phyloP scores from a whole-genome alignment of 108 stramenopile genomes.

The Halocafeteria seosinensis region DNA sequence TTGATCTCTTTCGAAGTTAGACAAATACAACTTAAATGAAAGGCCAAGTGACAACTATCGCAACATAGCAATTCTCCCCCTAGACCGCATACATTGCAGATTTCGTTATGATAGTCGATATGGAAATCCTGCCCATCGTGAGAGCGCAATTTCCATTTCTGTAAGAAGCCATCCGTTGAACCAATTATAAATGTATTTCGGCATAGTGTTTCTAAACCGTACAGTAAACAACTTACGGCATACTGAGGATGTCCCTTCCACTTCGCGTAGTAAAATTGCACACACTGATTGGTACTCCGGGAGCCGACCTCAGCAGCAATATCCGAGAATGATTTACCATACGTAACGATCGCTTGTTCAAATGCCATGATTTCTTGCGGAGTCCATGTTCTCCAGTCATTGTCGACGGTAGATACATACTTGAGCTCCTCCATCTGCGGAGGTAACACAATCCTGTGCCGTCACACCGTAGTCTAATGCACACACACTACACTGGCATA shows the following conservation, averaged over 20 bases:
- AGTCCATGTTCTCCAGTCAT: too few relatives aligned
- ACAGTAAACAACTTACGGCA: too few relatives aligned
- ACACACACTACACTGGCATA: too few relatives aligned
- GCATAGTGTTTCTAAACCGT: too few relatives aligned
- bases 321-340: too few relatives aligned
- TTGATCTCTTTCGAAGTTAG: conserved; percentile 13
- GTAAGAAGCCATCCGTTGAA: not conserved
- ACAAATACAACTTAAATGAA: conserved; percentile 22
- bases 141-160: not conserved
- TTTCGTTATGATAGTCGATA: conserved; percentile 17
- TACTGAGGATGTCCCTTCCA: not conserved
- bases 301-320: not conserved
- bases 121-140: not conserved
- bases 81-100: conserved; percentile 27
- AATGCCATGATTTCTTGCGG: too few relatives aligned
- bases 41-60: conserved; percentile 26
- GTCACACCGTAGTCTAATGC: too few relatives aligned
- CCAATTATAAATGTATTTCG: too few relatives aligned
- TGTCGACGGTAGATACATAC: too few relatives aligned
- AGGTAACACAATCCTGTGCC: too few relatives aligned
- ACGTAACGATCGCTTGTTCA: too few relatives aligned
- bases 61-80: conserved; percentile 31
- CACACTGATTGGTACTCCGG: not conserved
- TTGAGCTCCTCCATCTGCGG: too few relatives aligned
- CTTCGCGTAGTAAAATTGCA: not conserved